A percentile compares a stretch with the other conserved stretches of the same genome.
Conservation (phyloP, 2,329 filamentous ascomycete genomes). For the Xylariaceae sp. region DNA sequence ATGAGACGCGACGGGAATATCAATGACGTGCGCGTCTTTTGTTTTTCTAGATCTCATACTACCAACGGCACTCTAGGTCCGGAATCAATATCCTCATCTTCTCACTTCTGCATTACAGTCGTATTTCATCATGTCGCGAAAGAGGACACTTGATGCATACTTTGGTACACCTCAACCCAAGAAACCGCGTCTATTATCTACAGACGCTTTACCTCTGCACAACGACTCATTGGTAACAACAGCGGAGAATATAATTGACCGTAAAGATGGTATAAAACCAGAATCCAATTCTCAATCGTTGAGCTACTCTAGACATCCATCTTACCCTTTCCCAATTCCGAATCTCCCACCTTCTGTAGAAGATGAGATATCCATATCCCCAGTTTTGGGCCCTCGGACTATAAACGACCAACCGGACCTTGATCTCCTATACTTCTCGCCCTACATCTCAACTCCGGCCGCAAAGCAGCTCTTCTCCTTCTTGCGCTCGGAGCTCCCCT, state of each 20-base stretch:
- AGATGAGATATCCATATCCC: slow-evolving; percentile 40
- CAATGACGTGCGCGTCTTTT: too few species aligned
- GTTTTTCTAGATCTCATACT: too few species aligned
- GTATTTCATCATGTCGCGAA: slow-evolving; percentile 35
- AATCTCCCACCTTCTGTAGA: slow-evolving; percentile 38
- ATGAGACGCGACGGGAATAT: too few species aligned
- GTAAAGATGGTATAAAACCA: background rate
- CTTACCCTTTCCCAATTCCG: slow-evolving; percentile 50
- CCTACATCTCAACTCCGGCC: slow-evolving; percentile 59
- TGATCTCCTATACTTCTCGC: slow-evolving; percentile 71
- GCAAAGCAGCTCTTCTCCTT: slow-evolving; percentile 64
- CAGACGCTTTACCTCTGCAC: background rate
- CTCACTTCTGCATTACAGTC: too few species aligned
- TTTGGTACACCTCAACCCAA: slow-evolving; percentile 48
- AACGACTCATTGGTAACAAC: too few species aligned
- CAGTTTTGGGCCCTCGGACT: slow-evolving; percentile 47
- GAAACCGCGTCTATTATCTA: slow-evolving; percentile 24
- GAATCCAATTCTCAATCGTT: slow-evolving; percentile 1
- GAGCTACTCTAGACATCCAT: slow-evolving; percentile 36
- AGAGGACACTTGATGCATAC: slow-evolving; percentile 67
- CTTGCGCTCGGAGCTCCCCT: slow-evolving; percentile 66
- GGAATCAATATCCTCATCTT: too few species aligned
- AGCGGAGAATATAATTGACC: too few species aligned
- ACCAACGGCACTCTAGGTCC: too few species aligned
- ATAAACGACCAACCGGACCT: slow-evolving; percentile 68